phyloP scores from a whole-genome alignment of 257 asterid species.

The Thymus quinquecostatus region DNA sequence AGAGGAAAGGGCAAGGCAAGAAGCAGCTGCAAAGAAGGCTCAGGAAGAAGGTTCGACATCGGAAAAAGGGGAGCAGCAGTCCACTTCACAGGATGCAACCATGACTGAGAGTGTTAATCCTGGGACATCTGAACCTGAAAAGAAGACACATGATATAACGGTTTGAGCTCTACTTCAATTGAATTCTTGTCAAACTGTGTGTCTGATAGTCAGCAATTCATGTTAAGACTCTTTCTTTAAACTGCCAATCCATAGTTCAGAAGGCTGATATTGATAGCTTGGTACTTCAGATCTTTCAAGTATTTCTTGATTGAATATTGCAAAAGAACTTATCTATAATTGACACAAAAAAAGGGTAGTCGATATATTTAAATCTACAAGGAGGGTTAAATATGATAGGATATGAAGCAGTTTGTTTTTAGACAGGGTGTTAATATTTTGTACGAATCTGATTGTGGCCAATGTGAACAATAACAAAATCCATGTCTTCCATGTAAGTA shows the following conservation, averaged over 20 bases:
- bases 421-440: background rate
- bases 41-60: constrained; percentile 78
- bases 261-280: background rate
- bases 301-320: constrained; percentile 2
- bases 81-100: constrained; percentile 73
- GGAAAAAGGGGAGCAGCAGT: constrained; percentile 71
- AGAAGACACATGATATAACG: constrained; percentile 63
- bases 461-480: background rate
- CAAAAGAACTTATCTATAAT: background rate
- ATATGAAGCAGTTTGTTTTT: background rate
- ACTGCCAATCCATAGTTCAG: constrained; percentile 13
- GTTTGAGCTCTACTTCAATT: constrained; percentile 41
- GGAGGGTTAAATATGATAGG: background rate
- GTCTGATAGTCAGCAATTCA: constrained; percentile 8
- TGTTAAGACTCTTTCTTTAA: constrained; percentile 4
- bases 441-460: constrained; percentile 4
- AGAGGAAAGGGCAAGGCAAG: constrained; percentile 99
- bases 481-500: constrained; percentile 5
- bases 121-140: constrained; percentile 71
- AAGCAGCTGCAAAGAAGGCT: constrained; percentile 97
- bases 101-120: constrained; percentile 72
- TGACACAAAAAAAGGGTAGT: background rate
- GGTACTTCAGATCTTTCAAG: constrained; percentile 10
- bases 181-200: constrained; percentile 25
- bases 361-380: background rate